phyloP scores from a whole-genome alignment of 2,329 filamentous ascomycete genomes.

The Lojkania enalia region DNA sequence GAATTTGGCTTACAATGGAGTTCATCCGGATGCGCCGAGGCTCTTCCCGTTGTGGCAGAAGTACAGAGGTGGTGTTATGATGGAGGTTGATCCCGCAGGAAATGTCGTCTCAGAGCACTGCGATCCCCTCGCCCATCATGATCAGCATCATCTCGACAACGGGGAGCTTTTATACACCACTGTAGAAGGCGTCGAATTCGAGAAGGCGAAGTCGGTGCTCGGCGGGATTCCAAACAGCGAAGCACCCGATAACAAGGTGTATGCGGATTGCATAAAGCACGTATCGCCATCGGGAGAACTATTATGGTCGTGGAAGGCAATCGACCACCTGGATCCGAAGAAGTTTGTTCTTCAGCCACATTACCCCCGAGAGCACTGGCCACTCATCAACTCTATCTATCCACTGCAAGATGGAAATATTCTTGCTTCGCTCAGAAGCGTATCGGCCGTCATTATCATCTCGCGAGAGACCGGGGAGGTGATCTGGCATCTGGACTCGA shows the following conservation, averaged over 20 bases:
- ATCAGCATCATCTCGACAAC: conserved; percentile 51
- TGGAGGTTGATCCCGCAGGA: conserved; percentile 45
- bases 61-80: conserved; percentile 53
- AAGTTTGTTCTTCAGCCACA: conserved; percentile 48
- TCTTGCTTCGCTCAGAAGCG: conserved; percentile 49
- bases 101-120: conserved; percentile 46
- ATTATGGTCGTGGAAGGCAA: conserved; percentile 51
- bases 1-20: conserved; percentile 50
- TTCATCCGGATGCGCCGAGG: conserved; percentile 45
- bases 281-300: conserved; percentile 45
- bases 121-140: conserved; percentile 51
- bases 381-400: conserved; percentile 51
- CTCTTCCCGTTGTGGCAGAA: conserved; percentile 52
- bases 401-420: conserved; percentile 48
- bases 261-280: conserved; percentile 51
- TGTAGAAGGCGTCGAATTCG: conserved; percentile 44
- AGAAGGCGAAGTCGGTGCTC: conserved; percentile 42
- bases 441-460: conserved; percentile 51
- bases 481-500: conserved; percentile 48
- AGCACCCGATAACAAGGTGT: conserved; percentile 41
- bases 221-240: conserved; percentile 50
- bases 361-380: conserved; percentile 50
- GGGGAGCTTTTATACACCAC: conserved; percentile 50
- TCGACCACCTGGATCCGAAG: conserved; percentile 45
- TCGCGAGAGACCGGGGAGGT: conserved; percentile 46